These are phyloP conservation scores for Citrus medica DNA, from an alignment of 345 rosid species.

Conservation along the genomic window DNA sequence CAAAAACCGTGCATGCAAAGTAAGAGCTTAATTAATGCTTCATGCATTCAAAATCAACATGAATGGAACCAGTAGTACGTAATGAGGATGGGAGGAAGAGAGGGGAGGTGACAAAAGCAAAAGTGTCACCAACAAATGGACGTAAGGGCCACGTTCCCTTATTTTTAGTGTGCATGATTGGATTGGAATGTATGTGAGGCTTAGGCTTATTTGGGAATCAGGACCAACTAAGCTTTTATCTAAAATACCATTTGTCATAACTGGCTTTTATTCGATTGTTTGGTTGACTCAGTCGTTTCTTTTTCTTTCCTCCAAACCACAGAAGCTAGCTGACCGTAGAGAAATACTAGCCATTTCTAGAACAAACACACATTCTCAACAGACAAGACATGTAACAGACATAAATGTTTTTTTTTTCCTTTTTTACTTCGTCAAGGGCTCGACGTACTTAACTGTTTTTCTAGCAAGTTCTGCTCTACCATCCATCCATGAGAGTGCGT, in stretches of 20 bases:
- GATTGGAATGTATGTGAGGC: neutral
- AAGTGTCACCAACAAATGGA: conserved; percentile 18
- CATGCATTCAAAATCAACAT: neutral
- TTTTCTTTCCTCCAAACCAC: neutral
- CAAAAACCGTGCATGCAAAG: neutral
- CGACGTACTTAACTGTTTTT: neutral
- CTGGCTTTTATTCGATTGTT: neutral
- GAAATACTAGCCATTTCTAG: neutral
- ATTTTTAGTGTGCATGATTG: conserved; percentile 13
- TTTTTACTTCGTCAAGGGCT: neutral
- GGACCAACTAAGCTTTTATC: conserved; percentile 7
- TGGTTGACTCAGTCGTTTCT: conserved; percentile 31
- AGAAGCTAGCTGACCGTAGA: neutral
- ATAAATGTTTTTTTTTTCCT: too few species aligned
- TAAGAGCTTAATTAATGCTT: neutral
- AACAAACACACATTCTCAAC: neutral
- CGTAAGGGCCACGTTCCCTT: neutral
- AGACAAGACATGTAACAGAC: neutral
- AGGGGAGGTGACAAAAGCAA: conserved; percentile 17
- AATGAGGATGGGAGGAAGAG: conserved; percentile 20
- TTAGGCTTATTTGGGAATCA: conserved; percentile 14
- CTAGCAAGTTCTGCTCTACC: neutral
- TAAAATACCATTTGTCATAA: neutral
- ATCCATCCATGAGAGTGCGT: neutral
- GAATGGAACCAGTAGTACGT: neutral